These are phyloP conservation scores for Primulina tabacum DNA, from an alignment of 257 asterid species.

Conservation along the genomic window DNA sequence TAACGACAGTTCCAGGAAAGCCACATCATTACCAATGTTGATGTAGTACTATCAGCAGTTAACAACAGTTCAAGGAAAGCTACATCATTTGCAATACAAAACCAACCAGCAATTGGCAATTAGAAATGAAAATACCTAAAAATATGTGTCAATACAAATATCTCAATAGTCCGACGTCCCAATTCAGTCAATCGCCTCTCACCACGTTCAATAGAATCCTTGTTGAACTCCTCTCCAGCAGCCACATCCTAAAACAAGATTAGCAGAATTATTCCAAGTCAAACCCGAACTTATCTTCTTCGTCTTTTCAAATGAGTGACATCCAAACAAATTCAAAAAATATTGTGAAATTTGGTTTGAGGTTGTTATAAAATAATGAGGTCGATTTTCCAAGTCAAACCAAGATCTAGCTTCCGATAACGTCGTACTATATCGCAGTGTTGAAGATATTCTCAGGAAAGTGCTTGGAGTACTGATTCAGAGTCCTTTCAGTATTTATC, in stretches of 20 bases:
- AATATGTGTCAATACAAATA: slow-evolving; percentile 74
- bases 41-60: not conserved
- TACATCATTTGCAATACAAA: not conserved
- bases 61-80: not conserved
- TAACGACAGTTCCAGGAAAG: not conserved
- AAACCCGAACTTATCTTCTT: not conserved
- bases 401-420: not conserved
- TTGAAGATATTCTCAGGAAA: not conserved
- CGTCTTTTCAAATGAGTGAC: not conserved
- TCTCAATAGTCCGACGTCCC: slow-evolving; percentile 94
- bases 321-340: not conserved
- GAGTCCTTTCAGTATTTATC: not conserved
- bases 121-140: slow-evolving; percentile 54
- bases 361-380: not conserved
- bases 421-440: no score
- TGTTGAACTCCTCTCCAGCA: slow-evolving; percentile 75
- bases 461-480: not conserved
- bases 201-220: slow-evolving; percentile 73
- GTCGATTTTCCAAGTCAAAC: not conserved
- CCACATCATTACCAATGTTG: not conserved
- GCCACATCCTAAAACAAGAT: slow-evolving; percentile 60
- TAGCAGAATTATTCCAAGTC: slow-evolving; percentile 4
- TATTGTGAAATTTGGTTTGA: not conserved
- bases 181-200: slow-evolving; percentile 92
- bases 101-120: not conserved